phyloP scores from a whole-genome alignment of 2,329 filamentous ascomycete genomes.

The Teratosphaeria destructans region DNA sequence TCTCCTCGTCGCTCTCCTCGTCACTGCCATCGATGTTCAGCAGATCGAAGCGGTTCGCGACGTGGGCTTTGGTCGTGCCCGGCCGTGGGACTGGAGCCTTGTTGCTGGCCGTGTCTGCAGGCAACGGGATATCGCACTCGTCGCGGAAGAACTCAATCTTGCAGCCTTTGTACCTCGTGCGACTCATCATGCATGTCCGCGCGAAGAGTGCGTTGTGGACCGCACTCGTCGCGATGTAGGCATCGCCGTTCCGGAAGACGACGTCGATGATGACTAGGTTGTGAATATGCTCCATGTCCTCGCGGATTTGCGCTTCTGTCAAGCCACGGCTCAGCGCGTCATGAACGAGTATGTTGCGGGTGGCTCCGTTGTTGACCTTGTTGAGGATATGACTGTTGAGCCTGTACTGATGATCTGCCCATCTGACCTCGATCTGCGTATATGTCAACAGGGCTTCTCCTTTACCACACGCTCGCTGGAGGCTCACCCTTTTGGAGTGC shows the following conservation, averaged over 20 bases:
- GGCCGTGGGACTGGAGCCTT: slow-evolving; percentile 19
- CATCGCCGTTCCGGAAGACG: slow-evolving; percentile 47
- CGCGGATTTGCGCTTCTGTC: slow-evolving; percentile 54
- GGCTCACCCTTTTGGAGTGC: slow-evolving; percentile 53
- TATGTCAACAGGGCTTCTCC: slow-evolving; percentile 1
- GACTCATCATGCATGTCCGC: slow-evolving; percentile 63
- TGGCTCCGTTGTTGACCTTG: slow-evolving; percentile 57
- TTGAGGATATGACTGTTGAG: slow-evolving; percentile 52
- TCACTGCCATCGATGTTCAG: slow-evolving; percentile 41
- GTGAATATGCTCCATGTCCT: slow-evolving; percentile 74
- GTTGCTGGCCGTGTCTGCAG: slow-evolving; percentile 15
- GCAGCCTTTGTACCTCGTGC: slow-evolving; percentile 56
- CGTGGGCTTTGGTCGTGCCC: slow-evolving; percentile 29
- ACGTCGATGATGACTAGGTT: slow-evolving; percentile 62
- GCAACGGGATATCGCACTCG: slow-evolving; percentile 56
- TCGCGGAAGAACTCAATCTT: slow-evolving; percentile 63
- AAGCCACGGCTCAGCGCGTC: slow-evolving; percentile 40
- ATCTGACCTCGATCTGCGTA: slow-evolving; percentile 53
- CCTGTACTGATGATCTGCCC: slow-evolving; percentile 61
- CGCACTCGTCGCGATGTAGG: slow-evolving; percentile 65
- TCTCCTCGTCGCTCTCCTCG: slow-evolving; percentile 12
- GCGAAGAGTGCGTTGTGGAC: slow-evolving; percentile 67
- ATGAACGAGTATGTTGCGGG: slow-evolving; percentile 62
- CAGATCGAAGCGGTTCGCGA: slow-evolving; percentile 53
- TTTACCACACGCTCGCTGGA: background rate